phyloP scores from a whole-genome alignment of 2,329 filamentous ascomycete genomes.

The Microsporum canis region DNA sequence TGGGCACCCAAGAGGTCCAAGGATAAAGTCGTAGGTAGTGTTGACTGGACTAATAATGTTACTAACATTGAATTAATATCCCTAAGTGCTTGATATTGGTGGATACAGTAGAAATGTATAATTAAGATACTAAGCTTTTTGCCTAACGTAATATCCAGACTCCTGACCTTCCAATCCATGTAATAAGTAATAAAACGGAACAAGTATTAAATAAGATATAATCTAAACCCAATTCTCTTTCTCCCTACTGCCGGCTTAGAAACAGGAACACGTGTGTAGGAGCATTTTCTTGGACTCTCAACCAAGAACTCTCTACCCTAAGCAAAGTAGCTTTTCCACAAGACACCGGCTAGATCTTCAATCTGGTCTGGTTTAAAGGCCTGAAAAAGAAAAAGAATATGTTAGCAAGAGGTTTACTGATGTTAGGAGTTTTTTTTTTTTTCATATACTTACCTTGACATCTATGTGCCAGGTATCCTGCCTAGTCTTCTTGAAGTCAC shows the following conservation, averaged over 20 bases:
- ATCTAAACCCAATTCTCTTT: too few relatives aligned
- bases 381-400: constrained; percentile 40
- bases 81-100: too few relatives aligned
- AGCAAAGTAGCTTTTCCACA: constrained; percentile 99
- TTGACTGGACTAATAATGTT: too few relatives aligned
- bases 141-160: neutral
- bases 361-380: constrained; percentile 83
- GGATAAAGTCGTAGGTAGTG: too few relatives aligned
- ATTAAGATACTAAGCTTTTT: neutral
- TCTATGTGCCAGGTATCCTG: constrained; percentile 98
- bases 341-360: constrained; percentile 86
- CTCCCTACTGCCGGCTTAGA: neutral
- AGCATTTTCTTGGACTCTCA: neutral
- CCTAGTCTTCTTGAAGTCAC: constrained; percentile 98
- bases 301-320: constrained; percentile 33
- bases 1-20: too few relatives aligned
- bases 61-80: too few relatives aligned
- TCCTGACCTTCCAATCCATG: neutral
- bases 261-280: neutral
- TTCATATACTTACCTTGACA: constrained; percentile 64
- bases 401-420: neutral
- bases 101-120: too few relatives aligned
- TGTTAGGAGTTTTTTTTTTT: neutral
- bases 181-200: neutral
- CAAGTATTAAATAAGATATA: neutral